phyloP scores from a whole-genome alignment of 2,329 filamentous ascomycete genomes.

The Trichoderma pleuroti region DNA sequence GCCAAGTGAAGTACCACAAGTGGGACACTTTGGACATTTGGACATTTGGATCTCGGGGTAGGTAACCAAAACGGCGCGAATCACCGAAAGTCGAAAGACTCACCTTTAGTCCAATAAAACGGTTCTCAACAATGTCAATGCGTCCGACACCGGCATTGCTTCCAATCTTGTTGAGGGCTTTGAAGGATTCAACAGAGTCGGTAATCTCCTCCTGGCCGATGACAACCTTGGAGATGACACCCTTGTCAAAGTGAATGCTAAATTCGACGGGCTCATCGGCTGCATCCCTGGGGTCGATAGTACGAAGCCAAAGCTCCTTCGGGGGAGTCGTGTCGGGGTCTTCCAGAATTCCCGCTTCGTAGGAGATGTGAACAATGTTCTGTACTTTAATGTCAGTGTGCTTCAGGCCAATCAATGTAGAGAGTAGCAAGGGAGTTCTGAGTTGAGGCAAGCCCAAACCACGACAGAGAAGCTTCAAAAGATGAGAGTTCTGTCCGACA shows the following conservation, averaged over 20 bases:
- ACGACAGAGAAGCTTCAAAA: too few relatives aligned
- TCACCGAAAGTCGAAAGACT: too few relatives aligned
- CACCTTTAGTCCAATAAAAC: neutral
- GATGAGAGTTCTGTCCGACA: too few relatives aligned
- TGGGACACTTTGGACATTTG: too few relatives aligned
- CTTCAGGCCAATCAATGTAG: too few relatives aligned
- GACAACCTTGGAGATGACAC: neutral
- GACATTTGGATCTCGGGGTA: too few relatives aligned
- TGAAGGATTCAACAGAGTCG: neutral
- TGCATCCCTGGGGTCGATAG: neutral
- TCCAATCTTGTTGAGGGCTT: neutral
- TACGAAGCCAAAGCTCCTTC: neutral
- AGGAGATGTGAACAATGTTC: conserved; percentile 21
- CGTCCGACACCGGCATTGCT: neutral
- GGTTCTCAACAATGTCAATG: neutral
- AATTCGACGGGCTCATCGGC: neutral
- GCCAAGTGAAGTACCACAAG: too few relatives aligned
- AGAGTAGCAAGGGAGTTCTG: too few relatives aligned
- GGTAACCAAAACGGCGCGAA: too few relatives aligned
- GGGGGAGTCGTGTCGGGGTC: neutral
- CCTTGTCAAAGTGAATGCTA: neutral
- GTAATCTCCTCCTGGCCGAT: neutral
- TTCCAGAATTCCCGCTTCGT: neutral
- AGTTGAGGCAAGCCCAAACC: too few relatives aligned
- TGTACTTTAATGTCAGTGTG: neutral